Base-by-base conservation (phyloP, 2,329 filamentous ascomycete species). In the Cladosporium sp. region DNA sequence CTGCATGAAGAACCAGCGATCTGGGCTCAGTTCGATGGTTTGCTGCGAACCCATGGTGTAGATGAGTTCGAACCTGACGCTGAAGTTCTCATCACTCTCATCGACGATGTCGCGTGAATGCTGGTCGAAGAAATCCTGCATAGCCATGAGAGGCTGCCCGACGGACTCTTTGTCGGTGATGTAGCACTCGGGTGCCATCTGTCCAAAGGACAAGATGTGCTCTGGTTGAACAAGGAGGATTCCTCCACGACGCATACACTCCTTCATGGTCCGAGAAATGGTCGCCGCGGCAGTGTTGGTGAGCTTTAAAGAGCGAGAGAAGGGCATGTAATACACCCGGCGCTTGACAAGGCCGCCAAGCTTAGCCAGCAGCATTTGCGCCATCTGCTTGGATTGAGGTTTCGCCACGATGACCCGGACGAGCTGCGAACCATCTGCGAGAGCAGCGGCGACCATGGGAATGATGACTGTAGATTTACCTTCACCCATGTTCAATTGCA, bases 401-500 rank as follows among this genome's bases (percentile, higher is more conserved):
- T 86, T 85, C 0, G 85, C 85, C 0, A 88, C 85, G 0, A 88
- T 72, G 0, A 89, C 75, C 1, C 88, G 78, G 0, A 82, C 80
- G 0, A 91, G 75, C 0, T 79, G 74, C 0, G 74, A 72, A 50
- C 77, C 76, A 65, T 81, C 67, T 3, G 80, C 77, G 3, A 82
- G 70, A 0, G 73, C 68, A 0, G 84, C 76, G 0, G 85, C 84
- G 0, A 89, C 83, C 44, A 90, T 87, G 0, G 89, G 89, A 0
- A 89, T 81, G 58, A 93, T 91, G 1, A 91, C 85, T 0, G 88
- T 89, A 0, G 87, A 87, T 68, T 91, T 91, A 0, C 89, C 89
- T 71, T 90, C 84, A 0, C 89, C 89, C 88, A 91, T 91, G 68
- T 90, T 90, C 2, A 91, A 74, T 70, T 91, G 88, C 78, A 90